Conservation (phyloP, 2,329 filamentous ascomycete species). For the Pseudogymnoascus sp. region DNA sequence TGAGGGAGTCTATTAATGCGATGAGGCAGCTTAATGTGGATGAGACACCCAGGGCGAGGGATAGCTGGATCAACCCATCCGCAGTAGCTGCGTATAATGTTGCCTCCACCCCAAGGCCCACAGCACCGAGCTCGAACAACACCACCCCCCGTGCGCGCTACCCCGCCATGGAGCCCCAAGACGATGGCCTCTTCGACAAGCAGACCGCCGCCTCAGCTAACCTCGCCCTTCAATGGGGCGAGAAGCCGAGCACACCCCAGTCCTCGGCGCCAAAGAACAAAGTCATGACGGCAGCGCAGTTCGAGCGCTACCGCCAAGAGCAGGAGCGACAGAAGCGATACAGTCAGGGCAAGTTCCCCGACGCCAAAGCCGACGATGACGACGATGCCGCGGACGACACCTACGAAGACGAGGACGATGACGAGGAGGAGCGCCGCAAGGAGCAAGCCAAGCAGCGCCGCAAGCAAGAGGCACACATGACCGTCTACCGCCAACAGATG, state of each 20-base stretch:
- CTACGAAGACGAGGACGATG: slow-evolving; percentile 62
- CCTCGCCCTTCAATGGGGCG: slow-evolving; percentile 22
- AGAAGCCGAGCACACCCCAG: slow-evolving; percentile 16
- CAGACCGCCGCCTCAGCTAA: slow-evolving; percentile 22
- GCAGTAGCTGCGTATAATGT: slow-evolving; percentile 15
- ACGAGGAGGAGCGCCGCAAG: slow-evolving; percentile 67
- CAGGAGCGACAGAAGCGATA: slow-evolving; percentile 51
- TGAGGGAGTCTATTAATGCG: slow-evolving; percentile 26
- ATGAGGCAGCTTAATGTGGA: slow-evolving; percentile 20
- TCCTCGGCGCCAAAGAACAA: slow-evolving; percentile 46
- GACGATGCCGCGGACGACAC: slow-evolving; percentile 56
- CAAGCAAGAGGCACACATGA: slow-evolving; percentile 84
- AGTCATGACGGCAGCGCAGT: slow-evolving; percentile 84
- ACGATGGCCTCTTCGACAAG: slow-evolving; percentile 25
- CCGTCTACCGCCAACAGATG: slow-evolving; percentile 89
- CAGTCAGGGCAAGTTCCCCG: slow-evolving; percentile 28
- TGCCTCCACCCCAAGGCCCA: background rate
- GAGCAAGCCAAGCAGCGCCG: slow-evolving; percentile 66
- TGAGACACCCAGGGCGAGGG: slow-evolving; percentile 17
- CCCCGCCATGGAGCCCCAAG: slow-evolving; percentile 8
- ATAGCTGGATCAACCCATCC: slow-evolving; percentile 21
- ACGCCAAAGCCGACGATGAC: slow-evolving; percentile 36
- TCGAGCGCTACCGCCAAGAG: slow-evolving; percentile 71
- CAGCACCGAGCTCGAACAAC: background rate
- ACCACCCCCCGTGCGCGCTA: background rate